Base-by-base conservation (phyloP, 768 basidiomycete genomes). In the Agrocybe praecox region DNA sequence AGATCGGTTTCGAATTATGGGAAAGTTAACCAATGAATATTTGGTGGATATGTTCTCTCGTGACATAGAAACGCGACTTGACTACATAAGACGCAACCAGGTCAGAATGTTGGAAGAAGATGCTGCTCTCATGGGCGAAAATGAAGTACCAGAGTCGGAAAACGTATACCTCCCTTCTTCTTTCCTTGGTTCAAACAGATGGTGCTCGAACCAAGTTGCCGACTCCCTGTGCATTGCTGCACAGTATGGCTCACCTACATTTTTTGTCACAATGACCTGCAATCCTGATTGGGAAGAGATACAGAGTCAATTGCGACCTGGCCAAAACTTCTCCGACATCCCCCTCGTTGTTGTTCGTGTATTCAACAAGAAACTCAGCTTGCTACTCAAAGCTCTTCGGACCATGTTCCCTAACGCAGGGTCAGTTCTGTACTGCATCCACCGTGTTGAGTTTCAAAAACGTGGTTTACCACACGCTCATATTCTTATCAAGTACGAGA, bases 201-300 rank as follows among this genome's bases (percentile, higher is more conserved):
- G 76, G 76, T 60, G 72, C 10, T 69, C 72, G 0, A 69, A 77
- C n/a, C 74, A 78, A 50, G 68, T 72, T 17, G 63, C 73, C 0
- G 76, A 79, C 59, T 68, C 70, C 0, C 59, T 78, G 0, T 70
- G 73, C 0, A 65, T 79, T 47, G 74, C 73, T 0, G 58, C 64
- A 1, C 53, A 59, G 1, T 59, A 43, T 26, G 74, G 73, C 0
- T 46, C 53, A 7, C 75, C 73, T 0, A 72, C 69, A 1, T 72
- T 76, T 40, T 77, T 77, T 54, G 59, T 75, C 34, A 77, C 76
- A 0, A 74, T 76, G 69, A 77, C 75, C 0, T 77, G 74, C 67
- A 77, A 77, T 53, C 67, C 72, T 0, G 59, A 69, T 0, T 79
- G 77, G 77, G 72, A 72, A 2, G 76, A 79, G 63, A 74, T 79